Evolutionary conservation across 2,329 filamentous ascomycete genomes (phyloP), one percentile per base, ranked within the genome.

Genomic region (Davidsoniella eucalypti): DNA sequence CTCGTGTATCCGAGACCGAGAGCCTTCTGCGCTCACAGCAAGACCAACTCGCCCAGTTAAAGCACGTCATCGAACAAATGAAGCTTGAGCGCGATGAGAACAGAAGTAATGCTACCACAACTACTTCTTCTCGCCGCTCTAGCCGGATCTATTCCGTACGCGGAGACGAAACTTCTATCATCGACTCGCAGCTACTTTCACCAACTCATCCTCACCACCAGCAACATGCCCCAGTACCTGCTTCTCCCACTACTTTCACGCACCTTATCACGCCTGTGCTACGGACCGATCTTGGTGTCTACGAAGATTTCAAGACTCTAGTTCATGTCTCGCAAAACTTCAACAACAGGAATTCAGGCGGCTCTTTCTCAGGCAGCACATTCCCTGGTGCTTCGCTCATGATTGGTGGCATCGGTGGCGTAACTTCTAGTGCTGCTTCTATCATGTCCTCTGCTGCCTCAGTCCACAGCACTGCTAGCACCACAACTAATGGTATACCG

Each of bases 51-150:
- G 75, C 83, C 2, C 85, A 96, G 63, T 76, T 98, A 55, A 98
- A 98, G 65, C 72, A 76, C 17, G 87, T 95, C 55, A 86, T 98
- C 79, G 87, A 94, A 65, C 80, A 82, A 58, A 85, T 95, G 78
- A 76, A 73, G 21, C 71, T 76, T 10, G 78, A 86, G 57, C 75
- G 73, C 54, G 84, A 92, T 56, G 84, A 93, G 57, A 72, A 76
- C 56, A 74, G 80, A 46, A 78, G 72, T 42, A 76, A 76, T 51
- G 73, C 78, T n/a, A 84, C 85, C 8, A 76, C 84, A 7, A 86
- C 93, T 50, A 59, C 64, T 37, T 45, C 23, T 0, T 94, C 90
- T 1, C 88, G 90, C 1, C 82, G 80, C 7, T 69, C 82, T 46
- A 78, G 76, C 61, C 82, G 78, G 56, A 77, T 83, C 52, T 87